phyloP scores from a whole-genome alignment of 441 rosid species.

The Corymbia citriodora region DNA sequence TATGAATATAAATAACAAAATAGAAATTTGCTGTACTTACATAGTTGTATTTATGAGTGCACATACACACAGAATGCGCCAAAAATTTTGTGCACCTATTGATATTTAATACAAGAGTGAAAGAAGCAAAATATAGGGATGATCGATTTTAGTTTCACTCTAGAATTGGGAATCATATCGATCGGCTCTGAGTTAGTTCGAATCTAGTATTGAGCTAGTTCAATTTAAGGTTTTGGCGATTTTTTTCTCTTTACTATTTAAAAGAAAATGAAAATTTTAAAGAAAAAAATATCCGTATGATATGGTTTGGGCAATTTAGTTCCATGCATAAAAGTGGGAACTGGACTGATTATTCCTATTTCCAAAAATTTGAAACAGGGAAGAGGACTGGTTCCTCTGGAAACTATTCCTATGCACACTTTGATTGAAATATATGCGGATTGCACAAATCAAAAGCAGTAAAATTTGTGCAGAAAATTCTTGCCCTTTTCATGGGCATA shows the following conservation, averaged over 20 bases:
- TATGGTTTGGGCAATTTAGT: too few relatives aligned
- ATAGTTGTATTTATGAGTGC: not conserved
- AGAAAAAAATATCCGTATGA: not conserved
- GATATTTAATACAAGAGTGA: not conserved
- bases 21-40: not conserved
- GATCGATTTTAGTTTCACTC: not conserved
- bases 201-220: fast-evolving
- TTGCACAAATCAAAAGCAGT: not conserved
- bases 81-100: not conserved
- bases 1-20: not conserved
- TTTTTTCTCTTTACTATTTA: not conserved
- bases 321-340: not conserved
- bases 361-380: not conserved
- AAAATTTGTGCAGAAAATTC: not conserved
- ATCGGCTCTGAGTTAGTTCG: fast-evolving
- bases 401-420: not conserved
- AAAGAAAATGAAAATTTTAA: not conserved
- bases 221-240: not conserved
- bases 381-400: fast-evolving
- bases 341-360: fast-evolving
- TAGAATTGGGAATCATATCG: not conserved
- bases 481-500: not conserved
- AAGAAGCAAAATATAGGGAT: not conserved
- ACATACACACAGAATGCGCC: not conserved
- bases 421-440: not conserved